Evolutionary conservation across 2,329 filamentous ascomycete genomes (phyloP).

Genomic region (Elsinoe fawcettii): DNA sequence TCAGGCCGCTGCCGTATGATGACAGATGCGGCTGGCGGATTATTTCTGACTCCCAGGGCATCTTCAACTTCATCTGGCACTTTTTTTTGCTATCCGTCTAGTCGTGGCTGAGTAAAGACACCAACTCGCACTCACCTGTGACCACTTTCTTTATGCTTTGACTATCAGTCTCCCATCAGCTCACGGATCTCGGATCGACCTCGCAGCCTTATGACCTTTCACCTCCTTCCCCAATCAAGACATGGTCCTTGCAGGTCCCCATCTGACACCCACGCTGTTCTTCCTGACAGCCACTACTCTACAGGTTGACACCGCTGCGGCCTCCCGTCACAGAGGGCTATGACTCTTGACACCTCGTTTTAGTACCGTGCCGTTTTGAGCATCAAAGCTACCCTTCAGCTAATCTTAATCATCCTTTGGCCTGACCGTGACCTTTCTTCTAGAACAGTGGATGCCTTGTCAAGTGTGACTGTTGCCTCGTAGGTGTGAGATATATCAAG

Average conservation of each 20-base stretch:
- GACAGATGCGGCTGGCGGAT: conserved; percentile 8
- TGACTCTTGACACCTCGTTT: conserved; percentile 10
- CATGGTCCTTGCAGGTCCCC: not conserved
- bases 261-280: not conserved
- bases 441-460: conserved; percentile 11
- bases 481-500: not conserved
- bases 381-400: not conserved
- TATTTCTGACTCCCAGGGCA: conserved; percentile 6
- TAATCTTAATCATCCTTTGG: conserved; percentile 11
- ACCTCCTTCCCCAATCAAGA: not conserved
- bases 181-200: not conserved
- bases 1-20: conserved; percentile 1
- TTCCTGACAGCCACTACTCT: not conserved
- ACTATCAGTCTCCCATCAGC: not conserved
- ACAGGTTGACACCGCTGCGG: not conserved
- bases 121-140: no score
- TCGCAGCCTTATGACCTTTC: conserved; percentile 1
- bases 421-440: not conserved
- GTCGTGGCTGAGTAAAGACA: not conserved
- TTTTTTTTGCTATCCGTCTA: not conserved
- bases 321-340: not conserved
- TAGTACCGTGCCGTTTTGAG: not conserved
- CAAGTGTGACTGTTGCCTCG: conserved; percentile 8
- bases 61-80: not conserved
- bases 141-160: not conserved